These are phyloP conservation scores for Parathielavia appendiculata DNA, from an alignment of 495 filamentous ascomycete genomes.

Conservation along the genomic window DNA sequence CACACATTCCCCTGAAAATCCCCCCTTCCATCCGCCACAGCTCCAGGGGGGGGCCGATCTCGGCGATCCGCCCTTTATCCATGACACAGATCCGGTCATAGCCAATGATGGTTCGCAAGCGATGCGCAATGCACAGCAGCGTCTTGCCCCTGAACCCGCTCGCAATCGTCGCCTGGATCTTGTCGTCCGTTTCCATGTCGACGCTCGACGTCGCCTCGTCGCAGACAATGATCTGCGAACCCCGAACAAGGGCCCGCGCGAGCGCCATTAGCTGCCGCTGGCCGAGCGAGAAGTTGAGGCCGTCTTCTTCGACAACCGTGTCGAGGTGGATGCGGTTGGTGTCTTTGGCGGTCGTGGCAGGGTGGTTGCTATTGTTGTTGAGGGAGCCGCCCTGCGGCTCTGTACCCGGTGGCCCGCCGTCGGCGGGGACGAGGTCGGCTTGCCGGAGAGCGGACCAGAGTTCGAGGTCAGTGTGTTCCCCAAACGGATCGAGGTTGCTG, in stretches of 20 bases:
- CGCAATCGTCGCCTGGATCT: constrained; percentile 89
- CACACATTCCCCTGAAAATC: constrained; percentile 90
- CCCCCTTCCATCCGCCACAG: constrained; percentile 60
- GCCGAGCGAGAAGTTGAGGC: constrained; percentile 91
- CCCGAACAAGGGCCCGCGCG: constrained; percentile 80
- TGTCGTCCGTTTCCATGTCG: constrained; percentile 93
- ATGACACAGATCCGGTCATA: constrained; percentile 96
- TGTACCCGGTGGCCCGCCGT: constrained; percentile 34
- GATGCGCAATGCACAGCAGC: constrained; percentile 90
- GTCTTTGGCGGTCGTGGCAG: constrained; percentile 31
- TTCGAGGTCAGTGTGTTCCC: constrained; percentile 78
- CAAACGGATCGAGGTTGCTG: constrained; percentile 87
- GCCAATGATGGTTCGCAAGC: constrained; percentile 83
- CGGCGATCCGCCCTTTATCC: constrained; percentile 80
- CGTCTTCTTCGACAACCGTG: constrained; percentile 83
- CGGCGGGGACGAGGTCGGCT: constrained; percentile 63
- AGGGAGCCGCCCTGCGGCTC: constrained; percentile 8
- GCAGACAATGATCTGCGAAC: constrained; percentile 87
- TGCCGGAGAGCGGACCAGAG: constrained; percentile 83
- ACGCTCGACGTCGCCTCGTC: constrained; percentile 92
- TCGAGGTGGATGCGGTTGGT: constrained; percentile 70
- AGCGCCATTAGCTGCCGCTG: constrained; percentile 95
- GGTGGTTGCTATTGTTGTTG: constrained; percentile 8
- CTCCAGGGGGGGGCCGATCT: constrained; percentile 69
- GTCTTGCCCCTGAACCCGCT: constrained; percentile 84